These are phyloP conservation scores for Serendipita indica DNA, from an alignment of 768 basidiomycete species.

Conservation along the genomic window DNA sequence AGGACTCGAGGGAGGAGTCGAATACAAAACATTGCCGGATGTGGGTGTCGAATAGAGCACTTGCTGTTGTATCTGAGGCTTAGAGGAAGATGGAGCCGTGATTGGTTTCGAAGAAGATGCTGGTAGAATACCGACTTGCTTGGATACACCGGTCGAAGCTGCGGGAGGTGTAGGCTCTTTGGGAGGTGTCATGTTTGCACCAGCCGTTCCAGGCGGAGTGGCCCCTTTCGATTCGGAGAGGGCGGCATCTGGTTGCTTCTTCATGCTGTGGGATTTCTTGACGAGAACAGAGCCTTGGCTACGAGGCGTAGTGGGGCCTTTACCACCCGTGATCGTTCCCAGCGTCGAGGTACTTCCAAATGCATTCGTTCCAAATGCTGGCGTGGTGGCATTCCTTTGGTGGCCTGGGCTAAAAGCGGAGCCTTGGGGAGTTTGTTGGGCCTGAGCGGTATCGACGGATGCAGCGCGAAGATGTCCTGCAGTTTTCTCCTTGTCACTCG, in stretches of 20 bases:
- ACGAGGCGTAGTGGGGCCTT: not conserved
- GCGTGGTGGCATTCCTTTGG: slow-evolving; percentile 6
- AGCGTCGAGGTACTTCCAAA: not conserved
- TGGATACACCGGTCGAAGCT: not conserved
- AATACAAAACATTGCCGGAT: not conserved
- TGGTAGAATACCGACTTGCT: not conserved
- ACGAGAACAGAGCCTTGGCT: slow-evolving; percentile 2
- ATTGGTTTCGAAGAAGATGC: not conserved
- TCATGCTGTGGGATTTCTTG: not conserved
- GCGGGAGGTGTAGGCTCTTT: not conserved
- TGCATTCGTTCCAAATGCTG: not conserved
- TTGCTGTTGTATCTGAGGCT: not conserved
- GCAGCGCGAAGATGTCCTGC: not conserved
- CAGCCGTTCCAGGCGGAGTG: not conserved
- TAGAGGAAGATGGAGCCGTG: not conserved
- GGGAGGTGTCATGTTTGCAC: not conserved
- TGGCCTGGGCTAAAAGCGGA: not conserved
- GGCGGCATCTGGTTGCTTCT: not conserved
- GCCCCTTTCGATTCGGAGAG: not conserved
- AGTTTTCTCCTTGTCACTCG: not conserved
- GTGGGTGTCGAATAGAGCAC: not conserved
- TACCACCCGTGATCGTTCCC: not conserved
- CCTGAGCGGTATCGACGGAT: slow-evolving; percentile 7
- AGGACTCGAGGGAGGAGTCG: not conserved
- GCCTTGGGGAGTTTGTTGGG: not conserved